Percentiles rank a stretch among this genome's conserved stretches.
phyloP scores from a whole-genome alignment of 2,329 filamentous ascomycete species.

The Colletotrichum siamense region DNA sequence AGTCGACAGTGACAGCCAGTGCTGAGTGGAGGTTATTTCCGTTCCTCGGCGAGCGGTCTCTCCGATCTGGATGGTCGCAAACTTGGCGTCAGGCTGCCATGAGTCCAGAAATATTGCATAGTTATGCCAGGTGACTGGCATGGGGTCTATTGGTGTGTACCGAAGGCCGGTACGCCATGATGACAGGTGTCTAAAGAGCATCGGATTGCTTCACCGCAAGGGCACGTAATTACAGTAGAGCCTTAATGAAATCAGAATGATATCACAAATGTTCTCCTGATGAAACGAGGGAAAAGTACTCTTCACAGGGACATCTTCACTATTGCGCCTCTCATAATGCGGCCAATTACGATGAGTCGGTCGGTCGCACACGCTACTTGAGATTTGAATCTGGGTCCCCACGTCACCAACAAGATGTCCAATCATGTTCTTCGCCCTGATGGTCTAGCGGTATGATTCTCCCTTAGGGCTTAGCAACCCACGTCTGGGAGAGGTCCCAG shows the following conservation, averaged over 20 bases:
- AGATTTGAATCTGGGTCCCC: accelerated
- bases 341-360: accelerated
- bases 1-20: neutral
- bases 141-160: neutral
- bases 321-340: neutral
- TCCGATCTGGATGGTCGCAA: accelerated
- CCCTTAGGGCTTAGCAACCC: neutral
- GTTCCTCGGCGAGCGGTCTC: neutral
- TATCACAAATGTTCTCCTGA: neutral
- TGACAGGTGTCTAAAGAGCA: neutral
- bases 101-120: neutral
- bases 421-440: neutral
- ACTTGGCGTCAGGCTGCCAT: accelerated
- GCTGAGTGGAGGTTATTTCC: neutral
- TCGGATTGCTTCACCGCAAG: neutral
- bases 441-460: neutral
- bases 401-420: accelerated
- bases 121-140: neutral
- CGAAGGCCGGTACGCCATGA: neutral
- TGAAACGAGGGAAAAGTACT: neutral
- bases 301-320: too few relatives aligned
- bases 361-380: accelerated
- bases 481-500: neutral
- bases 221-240: neutral
- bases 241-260: neutral